phyloP scores from a whole-genome alignment of 129 eudicot genomes.

The Pseudognaphalium luteoalbum region DNA sequence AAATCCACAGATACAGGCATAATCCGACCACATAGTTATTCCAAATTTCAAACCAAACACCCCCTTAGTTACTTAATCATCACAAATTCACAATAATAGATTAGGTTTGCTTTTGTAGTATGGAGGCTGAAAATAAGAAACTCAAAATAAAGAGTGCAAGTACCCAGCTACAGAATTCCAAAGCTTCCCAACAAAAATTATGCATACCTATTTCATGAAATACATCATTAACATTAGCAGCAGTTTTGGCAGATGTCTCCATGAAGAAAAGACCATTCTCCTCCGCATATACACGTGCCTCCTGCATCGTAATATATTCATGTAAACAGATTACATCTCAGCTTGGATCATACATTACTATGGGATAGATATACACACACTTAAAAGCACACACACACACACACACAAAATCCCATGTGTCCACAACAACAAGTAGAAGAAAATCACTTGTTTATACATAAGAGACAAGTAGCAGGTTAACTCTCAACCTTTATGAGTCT shows the following conservation, averaged over 20 bases:
- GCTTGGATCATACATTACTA: not conserved
- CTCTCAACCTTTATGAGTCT: not conserved
- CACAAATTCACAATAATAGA: constrained; percentile 1
- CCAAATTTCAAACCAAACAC: not conserved
- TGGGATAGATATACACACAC: not conserved
- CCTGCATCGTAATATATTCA: constrained; percentile 46
- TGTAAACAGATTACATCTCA: not conserved
- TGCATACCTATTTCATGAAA: constrained; percentile 85
- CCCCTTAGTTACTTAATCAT: not conserved
- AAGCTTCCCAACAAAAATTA: not conserved
- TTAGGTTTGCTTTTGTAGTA: not conserved
- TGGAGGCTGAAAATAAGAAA: not conserved
- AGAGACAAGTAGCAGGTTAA: not conserved
- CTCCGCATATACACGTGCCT: constrained; percentile 83
- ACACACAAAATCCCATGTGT: not conserved
- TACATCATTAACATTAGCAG: constrained; percentile 80
- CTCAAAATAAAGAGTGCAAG: not conserved
- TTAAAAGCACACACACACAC: not conserved
- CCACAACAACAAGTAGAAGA: not conserved
- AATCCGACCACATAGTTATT: not conserved
- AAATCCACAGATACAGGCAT: not conserved
- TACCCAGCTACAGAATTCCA: not conserved
- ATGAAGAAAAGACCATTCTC: constrained; percentile 87
- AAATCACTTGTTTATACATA: not conserved
- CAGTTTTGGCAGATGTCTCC: constrained; percentile 98